Evolutionary conservation across 1,284 basidiomycete species (phyloP).

Genomic region (Trichosporon ovoides): DNA sequence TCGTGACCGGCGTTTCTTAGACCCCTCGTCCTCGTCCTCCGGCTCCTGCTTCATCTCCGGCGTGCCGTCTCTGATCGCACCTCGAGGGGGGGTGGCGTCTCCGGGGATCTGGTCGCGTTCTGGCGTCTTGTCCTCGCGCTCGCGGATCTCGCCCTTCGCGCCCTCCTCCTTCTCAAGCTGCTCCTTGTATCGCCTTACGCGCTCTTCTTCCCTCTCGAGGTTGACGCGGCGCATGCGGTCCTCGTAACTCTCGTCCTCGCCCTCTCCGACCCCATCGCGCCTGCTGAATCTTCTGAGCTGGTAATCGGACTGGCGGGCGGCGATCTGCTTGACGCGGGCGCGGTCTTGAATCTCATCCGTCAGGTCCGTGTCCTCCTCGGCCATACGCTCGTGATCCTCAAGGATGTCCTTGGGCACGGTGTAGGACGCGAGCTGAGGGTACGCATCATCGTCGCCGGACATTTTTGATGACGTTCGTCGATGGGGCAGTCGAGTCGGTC

Average conservation of each 20-base stretch:
- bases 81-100: constrained; percentile 37
- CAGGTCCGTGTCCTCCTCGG: constrained; percentile 76
- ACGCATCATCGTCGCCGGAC: constrained; percentile 21
- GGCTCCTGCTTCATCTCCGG: constrained; percentile 44
- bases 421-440: constrained; percentile 69
- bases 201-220: constrained; percentile 86
- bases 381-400: constrained; percentile 86
- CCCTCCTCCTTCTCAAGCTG: constrained; percentile 68
- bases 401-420: constrained; percentile 91
- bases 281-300: constrained; percentile 87
- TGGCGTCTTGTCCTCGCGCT: constrained; percentile 66
- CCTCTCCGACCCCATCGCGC: constrained; percentile 51
- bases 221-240: constrained; percentile 90
- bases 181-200: constrained; percentile 79
- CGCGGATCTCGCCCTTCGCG: constrained; percentile 53
- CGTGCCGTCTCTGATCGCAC: constrained; percentile 23
- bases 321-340: constrained; percentile 86
- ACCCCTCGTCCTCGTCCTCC: constrained; percentile 53
- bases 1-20: constrained; percentile 87
- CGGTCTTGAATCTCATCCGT: constrained; percentile 91
- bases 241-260: constrained; percentile 80
- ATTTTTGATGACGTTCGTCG: constrained; percentile 10
- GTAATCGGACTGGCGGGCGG: constrained; percentile 89
- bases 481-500: neutral
- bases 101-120: constrained; percentile 54